Conservation (phyloP, 441 rosid species). For the Gossypium davidsonii region DNA sequence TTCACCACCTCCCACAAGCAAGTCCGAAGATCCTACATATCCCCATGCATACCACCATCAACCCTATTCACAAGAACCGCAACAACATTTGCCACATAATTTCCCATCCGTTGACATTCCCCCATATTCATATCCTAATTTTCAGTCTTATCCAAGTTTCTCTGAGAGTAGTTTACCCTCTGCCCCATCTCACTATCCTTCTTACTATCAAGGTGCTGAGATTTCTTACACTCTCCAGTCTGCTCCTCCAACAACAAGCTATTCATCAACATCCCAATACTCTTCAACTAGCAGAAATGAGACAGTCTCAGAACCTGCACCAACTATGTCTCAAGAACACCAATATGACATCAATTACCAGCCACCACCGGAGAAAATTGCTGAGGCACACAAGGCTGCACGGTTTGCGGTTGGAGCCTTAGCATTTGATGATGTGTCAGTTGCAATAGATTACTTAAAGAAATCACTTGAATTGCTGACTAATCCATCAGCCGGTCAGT, state of each 20-base stretch:
- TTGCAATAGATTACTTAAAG: conserved; percentile 68
- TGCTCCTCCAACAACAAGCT: conserved; percentile 50
- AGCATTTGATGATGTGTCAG: conserved; percentile 84
- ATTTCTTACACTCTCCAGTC: conserved; percentile 42
- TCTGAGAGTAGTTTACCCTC: conserved; percentile 77
- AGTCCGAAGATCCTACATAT: conserved; percentile 49
- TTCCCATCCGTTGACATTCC: conserved; percentile 53
- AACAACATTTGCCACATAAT: conserved; percentile 44
- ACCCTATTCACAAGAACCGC: conserved; percentile 61
- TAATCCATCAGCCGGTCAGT: conserved; percentile 63
- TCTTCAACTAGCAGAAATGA: conserved; percentile 42
- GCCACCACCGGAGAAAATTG: conserved; percentile 77
- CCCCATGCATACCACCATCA: conserved; percentile 53
- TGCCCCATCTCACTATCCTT: conserved; percentile 48
- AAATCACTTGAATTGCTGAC: conserved; percentile 93
- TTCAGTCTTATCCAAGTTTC: conserved; percentile 88
- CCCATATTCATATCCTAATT: conserved; percentile 57
- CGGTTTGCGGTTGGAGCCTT: conserved; percentile 92
- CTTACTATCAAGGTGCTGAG: conserved; percentile 64
- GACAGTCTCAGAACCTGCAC: conserved; percentile 32
- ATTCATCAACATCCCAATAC: conserved; percentile 46
- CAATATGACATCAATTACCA: conserved; percentile 70
- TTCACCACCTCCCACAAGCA: conserved; percentile 44
- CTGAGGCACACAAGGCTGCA: conserved; percentile 92
- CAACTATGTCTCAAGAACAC: conserved; percentile 34